These are phyloP conservation scores for Heritiera littoralis DNA, from an alignment of 345 rosid genomes.

Conservation along the genomic window DNA sequence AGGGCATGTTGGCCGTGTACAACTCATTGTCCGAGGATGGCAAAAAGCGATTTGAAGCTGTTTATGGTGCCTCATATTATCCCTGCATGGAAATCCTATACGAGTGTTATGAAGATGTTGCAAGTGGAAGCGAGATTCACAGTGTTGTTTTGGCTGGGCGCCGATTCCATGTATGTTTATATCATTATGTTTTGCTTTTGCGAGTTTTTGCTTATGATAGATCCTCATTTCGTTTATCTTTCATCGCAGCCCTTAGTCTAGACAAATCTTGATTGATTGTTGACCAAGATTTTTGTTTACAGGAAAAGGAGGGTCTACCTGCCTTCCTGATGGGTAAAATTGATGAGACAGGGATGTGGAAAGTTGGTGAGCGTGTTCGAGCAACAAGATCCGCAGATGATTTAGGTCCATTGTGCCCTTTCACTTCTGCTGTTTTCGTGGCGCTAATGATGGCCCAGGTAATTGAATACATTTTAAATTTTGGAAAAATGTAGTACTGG, in stretches of 20 bases:
- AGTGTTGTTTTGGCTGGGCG: slow-evolving; percentile 50
- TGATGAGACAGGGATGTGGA: slow-evolving; percentile 50
- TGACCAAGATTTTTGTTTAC: neutral
- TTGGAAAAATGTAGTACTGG: neutral
- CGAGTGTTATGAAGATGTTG: slow-evolving; percentile 53
- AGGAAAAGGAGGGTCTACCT: slow-evolving; percentile 50
- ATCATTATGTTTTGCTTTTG: neutral
- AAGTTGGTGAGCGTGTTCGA: slow-evolving; percentile 43
- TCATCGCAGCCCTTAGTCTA: neutral
- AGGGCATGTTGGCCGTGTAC: slow-evolving; percentile 68
- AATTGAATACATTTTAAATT: neutral
- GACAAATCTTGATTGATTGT: slow-evolving; percentile 1
- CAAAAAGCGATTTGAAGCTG: slow-evolving; percentile 50
- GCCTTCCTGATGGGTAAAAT: slow-evolving; percentile 54
- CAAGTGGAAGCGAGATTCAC: slow-evolving; percentile 43
- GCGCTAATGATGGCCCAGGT: slow-evolving; percentile 54
- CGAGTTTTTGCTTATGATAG: neutral
- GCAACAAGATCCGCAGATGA: slow-evolving; percentile 35
- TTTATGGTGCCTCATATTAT: slow-evolving; percentile 55
- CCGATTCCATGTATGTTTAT: slow-evolving; percentile 34
- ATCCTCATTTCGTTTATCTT: neutral
- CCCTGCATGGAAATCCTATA: slow-evolving; percentile 63
- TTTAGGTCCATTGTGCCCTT: slow-evolving; percentile 40
- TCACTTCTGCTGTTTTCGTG: slow-evolving; percentile 48
- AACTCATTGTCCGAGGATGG: slow-evolving; percentile 47